Conservation (phyloP, 1,284 basidiomycete genomes). For the Leccinum laetum region DNA sequence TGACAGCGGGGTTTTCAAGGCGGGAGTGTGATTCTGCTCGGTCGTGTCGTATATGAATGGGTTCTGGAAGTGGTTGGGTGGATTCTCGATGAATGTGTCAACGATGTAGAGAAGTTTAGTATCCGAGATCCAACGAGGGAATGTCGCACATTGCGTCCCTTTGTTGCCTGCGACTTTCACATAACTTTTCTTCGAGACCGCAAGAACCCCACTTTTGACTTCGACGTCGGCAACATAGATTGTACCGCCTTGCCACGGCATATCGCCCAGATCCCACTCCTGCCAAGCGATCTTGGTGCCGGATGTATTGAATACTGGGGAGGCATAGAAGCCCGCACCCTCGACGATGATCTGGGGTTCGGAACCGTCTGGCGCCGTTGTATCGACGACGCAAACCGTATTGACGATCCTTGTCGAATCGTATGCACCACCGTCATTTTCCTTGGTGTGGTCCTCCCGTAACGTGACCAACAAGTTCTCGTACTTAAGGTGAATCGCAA, state of each 20-base stretch:
- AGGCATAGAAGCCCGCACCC: conserved; percentile 52
- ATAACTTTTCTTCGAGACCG: background rate
- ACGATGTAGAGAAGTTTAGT: conserved; percentile 59
- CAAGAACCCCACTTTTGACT: background rate
- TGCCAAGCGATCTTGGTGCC: conserved; percentile 68
- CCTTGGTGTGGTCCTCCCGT: conserved; percentile 53
- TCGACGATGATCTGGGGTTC: conserved; percentile 19
- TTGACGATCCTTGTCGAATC: too few species aligned
- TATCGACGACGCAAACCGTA: background rate
- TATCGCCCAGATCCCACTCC: conserved; percentile 73
- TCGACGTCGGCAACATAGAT: conserved; percentile 52
- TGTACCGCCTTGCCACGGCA: conserved; percentile 78
- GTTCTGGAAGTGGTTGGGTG: conserved; percentile 47
- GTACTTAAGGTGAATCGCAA: conserved; percentile 19
- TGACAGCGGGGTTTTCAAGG: conserved; percentile 45
- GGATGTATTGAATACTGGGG: conserved; percentile 63
- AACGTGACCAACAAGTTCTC: conserved; percentile 29
- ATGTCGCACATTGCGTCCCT: conserved; percentile 44
- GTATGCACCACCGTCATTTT: too few species aligned
- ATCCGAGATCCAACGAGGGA: conserved; percentile 58
- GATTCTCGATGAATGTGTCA: conserved; percentile 52
- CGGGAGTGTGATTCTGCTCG: conserved; percentile 26
- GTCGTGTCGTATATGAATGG: conserved; percentile 51
- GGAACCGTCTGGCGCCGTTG: background rate
- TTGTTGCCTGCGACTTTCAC: conserved; percentile 45